These are phyloP conservation scores for Collybia sordida DNA, from an alignment of 768 basidiomycete species.

Conservation along the genomic window DNA sequence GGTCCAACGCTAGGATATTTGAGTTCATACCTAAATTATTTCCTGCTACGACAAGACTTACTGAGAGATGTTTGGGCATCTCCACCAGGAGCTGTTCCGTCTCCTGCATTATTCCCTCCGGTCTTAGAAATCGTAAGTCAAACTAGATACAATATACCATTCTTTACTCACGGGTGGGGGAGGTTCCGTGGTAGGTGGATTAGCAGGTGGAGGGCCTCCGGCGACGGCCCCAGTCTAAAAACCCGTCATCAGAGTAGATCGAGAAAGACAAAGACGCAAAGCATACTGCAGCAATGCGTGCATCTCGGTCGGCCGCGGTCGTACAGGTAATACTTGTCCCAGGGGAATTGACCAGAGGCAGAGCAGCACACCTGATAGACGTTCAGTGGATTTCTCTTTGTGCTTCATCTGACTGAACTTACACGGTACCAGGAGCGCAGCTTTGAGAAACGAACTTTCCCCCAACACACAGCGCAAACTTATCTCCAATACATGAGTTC, in stretches of 20 bases:
- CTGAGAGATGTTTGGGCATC: constrained; percentile 38
- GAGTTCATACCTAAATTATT: too few species aligned
- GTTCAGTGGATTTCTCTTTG: too few species aligned
- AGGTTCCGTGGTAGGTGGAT: background rate
- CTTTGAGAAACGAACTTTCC: constrained; percentile 39
- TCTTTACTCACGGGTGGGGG: background rate
- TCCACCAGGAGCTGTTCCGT: constrained; percentile 13
- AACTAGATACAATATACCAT: background rate
- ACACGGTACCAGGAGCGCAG: constrained; percentile 38
- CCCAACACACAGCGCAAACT: constrained; percentile 57
- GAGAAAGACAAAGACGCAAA: background rate
- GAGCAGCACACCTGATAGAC: constrained; percentile 41
- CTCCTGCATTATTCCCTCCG: background rate
- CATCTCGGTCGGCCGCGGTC: constrained; percentile 42
- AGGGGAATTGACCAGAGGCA: constrained; percentile 47
- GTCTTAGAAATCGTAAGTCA: background rate
- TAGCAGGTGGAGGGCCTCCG: background rate
- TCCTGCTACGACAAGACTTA: constrained; percentile 12
- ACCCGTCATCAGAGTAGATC: background rate
- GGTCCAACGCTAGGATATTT: constrained; percentile 36
- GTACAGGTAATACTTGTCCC: constrained; percentile 56
- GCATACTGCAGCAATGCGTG: constrained; percentile 47
- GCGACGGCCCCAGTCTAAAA: constrained; percentile 15
- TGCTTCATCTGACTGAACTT: constrained; percentile 9
- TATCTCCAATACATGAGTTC: constrained; percentile 45